Evolutionary conservation across 2,329 filamentous ascomycete species (phyloP).

Genomic region (Cladophialophora carrionii): DNA sequence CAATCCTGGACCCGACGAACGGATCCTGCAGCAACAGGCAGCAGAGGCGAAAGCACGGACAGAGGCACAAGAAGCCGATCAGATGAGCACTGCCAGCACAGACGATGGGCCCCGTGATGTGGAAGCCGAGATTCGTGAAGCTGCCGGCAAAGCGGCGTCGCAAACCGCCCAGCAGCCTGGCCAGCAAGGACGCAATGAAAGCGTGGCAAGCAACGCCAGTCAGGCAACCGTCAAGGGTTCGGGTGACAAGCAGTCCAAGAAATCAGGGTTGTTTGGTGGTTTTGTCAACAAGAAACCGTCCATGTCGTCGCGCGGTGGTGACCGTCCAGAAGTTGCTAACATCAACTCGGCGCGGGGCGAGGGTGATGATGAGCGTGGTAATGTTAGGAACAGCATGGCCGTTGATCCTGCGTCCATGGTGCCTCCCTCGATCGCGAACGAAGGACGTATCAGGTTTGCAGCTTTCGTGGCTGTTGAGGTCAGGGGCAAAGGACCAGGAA

Average conservation of each 20-base stretch:
- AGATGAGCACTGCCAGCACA: slow-evolving; percentile 31
- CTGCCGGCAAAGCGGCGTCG: slow-evolving; percentile 31
- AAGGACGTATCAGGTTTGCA: slow-evolving; percentile 69
- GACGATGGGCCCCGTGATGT: slow-evolving; percentile 36
- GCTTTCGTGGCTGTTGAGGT: slow-evolving; percentile 77
- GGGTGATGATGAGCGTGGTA: slow-evolving; percentile 27
- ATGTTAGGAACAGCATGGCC: slow-evolving; percentile 28
- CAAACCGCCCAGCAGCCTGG: slow-evolving; percentile 23
- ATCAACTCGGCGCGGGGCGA: slow-evolving; percentile 23
- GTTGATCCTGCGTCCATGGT: slow-evolving; percentile 26
- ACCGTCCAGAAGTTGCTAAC: slow-evolving; percentile 39
- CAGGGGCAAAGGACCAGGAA: slow-evolving; percentile 58
- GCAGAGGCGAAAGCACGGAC: slow-evolving; percentile 24
- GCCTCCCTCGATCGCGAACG: slow-evolving; percentile 33
- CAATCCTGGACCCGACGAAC: slow-evolving; percentile 42
- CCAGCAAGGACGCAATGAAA: slow-evolving; percentile 27
- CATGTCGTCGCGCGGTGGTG: slow-evolving; percentile 26
- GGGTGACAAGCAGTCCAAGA: slow-evolving; percentile 44
- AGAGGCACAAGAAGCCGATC: slow-evolving; percentile 35
- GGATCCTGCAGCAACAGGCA: slow-evolving; percentile 24
- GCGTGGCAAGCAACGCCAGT: slow-evolving; percentile 29
- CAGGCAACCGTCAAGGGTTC: slow-evolving; percentile 30
- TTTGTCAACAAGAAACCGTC: slow-evolving; percentile 46
- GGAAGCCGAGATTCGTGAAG: slow-evolving; percentile 35
- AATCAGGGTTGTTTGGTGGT: slow-evolving; percentile 47